Conservation (phyloP, 2,329 filamentous ascomycete genomes). For the Colletotrichum paranaense region DNA sequence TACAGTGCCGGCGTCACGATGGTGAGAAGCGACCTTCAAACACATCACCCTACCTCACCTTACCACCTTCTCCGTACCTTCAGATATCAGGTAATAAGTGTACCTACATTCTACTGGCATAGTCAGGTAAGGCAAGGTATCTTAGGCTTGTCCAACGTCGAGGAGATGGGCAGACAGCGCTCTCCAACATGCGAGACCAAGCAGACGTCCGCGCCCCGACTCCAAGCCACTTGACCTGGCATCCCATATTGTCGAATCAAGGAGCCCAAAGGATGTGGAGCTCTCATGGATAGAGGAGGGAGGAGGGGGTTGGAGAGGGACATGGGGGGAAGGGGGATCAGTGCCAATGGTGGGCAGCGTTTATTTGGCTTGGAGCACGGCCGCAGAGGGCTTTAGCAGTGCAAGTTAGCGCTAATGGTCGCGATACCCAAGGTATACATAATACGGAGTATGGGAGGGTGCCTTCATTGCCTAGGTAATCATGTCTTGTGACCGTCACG, state of each 20-base stretch:
- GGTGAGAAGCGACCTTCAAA: background rate
- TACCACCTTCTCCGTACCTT: no score
- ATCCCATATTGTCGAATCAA: background rate
- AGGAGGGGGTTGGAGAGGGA: background rate
- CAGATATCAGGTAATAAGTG: no score
- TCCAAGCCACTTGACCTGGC: background rate
- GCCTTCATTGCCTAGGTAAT: no score
- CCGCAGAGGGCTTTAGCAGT: background rate
- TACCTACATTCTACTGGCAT: no score
- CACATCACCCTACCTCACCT: background rate
- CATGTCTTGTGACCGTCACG: no score
- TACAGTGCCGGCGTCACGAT: background rate
- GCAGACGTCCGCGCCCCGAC: slow-evolving; percentile 1
- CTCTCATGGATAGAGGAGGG: background rate
- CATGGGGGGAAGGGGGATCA: background rate
- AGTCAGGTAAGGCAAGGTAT: no score
- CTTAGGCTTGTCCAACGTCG: background rate
- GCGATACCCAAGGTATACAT: background rate
- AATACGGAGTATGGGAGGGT: no score
- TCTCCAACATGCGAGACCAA: slow-evolving; percentile 6
- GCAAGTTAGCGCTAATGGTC: background rate
- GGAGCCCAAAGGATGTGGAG: background rate
- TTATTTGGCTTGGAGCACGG: slow-evolving; percentile 15
- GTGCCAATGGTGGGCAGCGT: background rate
- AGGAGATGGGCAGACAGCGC: background rate